Base-by-base conservation (phyloP, 306 rosid species). In the Hippophae gyantsensis region DNA sequence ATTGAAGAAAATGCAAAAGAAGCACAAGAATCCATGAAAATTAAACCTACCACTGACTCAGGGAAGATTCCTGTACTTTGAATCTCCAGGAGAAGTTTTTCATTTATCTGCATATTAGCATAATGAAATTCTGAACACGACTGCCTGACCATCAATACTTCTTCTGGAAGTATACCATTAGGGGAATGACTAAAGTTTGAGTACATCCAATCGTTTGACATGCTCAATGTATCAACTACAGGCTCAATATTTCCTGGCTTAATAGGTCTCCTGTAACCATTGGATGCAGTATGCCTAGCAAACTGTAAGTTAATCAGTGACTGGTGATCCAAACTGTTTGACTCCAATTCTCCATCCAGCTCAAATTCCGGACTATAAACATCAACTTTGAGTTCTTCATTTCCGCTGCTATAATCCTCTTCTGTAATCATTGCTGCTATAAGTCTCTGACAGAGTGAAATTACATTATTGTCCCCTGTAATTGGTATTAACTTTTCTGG, bases 81-180 rank as follows among this genome's bases (percentile, higher is more conserved):
- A 76, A 93, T 80, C 82, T 93, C 99, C 83, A 89, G 73, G 48
- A 93, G 85, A 81, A 93, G 81, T 74, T 77, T 93, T 62, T 89
- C 94, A 75, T 89, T 82, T 61, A 93, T 60, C 58, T 72, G 73
- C 81, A 84, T 72, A 76, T 66, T 74, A 65, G 76, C 87, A 69
- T 85, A 90, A 57, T 81, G 92, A 54, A 72, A 73, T 68, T 92
- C 99, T 57, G 96, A 77, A 69, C 83, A 76, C 62, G 74, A 43
- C 65, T 65, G 63, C 61, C 76, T 73, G 64, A 90, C 58, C 71
- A 78, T 64, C 42, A 62, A 58, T 69, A 71, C 62, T 63, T 84
- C 84, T 58, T 73, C 86, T 3, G 79, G 77, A 57, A 76, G 78
- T 48, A 81, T 69, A 65, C 99, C 85, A 66, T 92, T 85, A 65